Evolutionary conservation across 1,284 basidiomycete species (phyloP).

Genomic region (Fomes fomentarius): DNA sequence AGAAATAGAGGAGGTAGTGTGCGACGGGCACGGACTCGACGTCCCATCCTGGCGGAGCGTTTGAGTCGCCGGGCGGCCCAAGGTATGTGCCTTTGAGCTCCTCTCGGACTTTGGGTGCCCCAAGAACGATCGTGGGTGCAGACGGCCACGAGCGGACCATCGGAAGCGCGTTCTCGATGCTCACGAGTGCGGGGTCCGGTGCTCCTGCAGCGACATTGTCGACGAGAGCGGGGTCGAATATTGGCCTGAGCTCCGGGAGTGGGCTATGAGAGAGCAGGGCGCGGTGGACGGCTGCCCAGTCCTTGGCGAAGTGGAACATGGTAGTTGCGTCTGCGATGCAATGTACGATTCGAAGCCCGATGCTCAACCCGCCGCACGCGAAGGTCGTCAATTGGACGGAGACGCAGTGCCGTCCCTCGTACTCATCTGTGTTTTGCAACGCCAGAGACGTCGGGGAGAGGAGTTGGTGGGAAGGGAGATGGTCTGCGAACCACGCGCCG

Average conservation of each 20-base stretch:
- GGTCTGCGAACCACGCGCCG: conserved; percentile 24
- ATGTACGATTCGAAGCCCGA: conserved; percentile 41
- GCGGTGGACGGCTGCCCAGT: conserved; percentile 41
- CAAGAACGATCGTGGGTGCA: conserved; percentile 22
- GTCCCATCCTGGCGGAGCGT: no score
- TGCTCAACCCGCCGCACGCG: conserved; percentile 21
- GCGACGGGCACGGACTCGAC: conserved; percentile 31
- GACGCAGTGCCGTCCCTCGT: conserved; percentile 32
- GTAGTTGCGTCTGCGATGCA: conserved; percentile 43
- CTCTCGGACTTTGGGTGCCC: conserved; percentile 17
- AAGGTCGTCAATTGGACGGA: conserved; percentile 42
- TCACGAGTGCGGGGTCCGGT: conserved; percentile 31
- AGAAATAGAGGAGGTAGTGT: conserved; percentile 41
- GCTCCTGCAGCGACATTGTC: conserved; percentile 37
- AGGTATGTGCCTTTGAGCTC: conserved; percentile 24
- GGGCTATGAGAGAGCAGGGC: conserved; percentile 8
- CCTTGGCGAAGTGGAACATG: conserved; percentile 38
- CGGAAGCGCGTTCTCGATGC: conserved; percentile 34
- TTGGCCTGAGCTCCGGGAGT: conserved; percentile 25
- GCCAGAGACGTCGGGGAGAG: conserved; percentile 31
- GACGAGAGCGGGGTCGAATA: conserved; percentile 39
- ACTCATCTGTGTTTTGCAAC: conserved; percentile 27
- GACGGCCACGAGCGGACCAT: conserved; percentile 41
- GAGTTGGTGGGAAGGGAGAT: conserved; percentile 22
- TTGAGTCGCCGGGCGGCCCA: conserved; percentile 28